These are phyloP conservation scores for Ophiostoma piceae DNA, from an alignment of 2,329 filamentous ascomycete genomes.

Conservation along the genomic window DNA sequence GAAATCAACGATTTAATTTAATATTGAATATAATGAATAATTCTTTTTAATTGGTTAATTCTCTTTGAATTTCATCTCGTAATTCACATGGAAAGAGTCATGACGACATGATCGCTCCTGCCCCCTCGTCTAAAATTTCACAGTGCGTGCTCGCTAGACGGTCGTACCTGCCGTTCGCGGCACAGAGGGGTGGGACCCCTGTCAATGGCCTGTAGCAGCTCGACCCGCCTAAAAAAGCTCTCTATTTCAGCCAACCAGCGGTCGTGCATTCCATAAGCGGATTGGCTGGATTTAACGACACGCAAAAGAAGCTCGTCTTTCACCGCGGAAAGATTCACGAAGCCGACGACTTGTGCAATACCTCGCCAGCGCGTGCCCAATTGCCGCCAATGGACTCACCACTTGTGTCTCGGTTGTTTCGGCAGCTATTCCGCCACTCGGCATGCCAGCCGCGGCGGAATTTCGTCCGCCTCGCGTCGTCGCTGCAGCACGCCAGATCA, in stretches of 20 bases:
- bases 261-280: constrained; percentile 18
- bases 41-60: neutral
- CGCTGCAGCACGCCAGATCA: constrained; percentile 38
- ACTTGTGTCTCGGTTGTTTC: constrained; percentile 60
- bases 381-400: constrained; percentile 26
- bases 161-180: constrained; percentile 2
- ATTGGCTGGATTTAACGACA: neutral
- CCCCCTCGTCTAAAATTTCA: constrained; percentile 16
- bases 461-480: constrained; percentile 36
- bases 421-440: constrained; percentile 75
- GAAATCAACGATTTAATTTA: no score
- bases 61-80: neutral
- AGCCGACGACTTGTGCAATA: neutral
- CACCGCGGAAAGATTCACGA: neutral
- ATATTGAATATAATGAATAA: neutral
- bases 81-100: constrained; percentile 8
- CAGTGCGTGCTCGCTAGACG: constrained; percentile 12
- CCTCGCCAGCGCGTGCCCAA: neutral
- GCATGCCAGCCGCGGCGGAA: constrained; percentile 54
- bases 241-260: constrained; percentile 19
- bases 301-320: neutral
- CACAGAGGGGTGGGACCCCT: neutral
- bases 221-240: constrained; percentile 4
- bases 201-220: neutral
- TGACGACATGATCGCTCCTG: constrained; percentile 21